A percentile compares a stretch with the other conserved stretches of the same genome.
Conservation (phyloP, 2,329 filamentous ascomycete genomes). For the Epichloe sibirici region DNA sequence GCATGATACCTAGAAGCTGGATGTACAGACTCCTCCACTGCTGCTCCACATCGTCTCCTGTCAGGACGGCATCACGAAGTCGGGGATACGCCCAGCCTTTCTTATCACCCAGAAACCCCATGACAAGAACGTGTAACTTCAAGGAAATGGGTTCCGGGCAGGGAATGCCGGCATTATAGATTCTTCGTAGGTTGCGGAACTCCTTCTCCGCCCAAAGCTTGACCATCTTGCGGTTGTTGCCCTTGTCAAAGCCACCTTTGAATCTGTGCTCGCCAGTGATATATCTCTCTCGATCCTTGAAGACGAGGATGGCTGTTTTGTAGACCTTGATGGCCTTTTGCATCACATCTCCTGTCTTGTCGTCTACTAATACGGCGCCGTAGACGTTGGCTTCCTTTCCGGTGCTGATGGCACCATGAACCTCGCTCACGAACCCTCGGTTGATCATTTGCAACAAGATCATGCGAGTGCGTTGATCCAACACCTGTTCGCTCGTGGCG, state of each 20-base stretch:
- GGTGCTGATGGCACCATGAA: conserved; percentile 90
- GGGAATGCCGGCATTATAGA: conserved; percentile 73
- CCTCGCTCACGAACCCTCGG: conserved; percentile 73
- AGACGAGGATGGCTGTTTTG: conserved; percentile 94
- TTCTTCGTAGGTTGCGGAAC: conserved; percentile 80
- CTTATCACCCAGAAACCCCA: conserved; percentile 81
- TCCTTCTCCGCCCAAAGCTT: conserved; percentile 99
- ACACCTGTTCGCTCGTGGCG: conserved; percentile 85
- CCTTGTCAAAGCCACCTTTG: conserved; percentile 81
- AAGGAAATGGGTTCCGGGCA: conserved; percentile 83
- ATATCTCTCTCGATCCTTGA: conserved; percentile 95
- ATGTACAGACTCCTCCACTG: conserved; percentile 72
- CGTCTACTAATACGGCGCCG: conserved; percentile 60
- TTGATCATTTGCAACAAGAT: conserved; percentile 95
- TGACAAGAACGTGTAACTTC: conserved; percentile 87
- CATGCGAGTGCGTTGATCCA: conserved; percentile 90
- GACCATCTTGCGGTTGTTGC: conserved; percentile 92
- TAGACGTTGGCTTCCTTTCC: conserved; percentile 99
- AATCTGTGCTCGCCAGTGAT: conserved; percentile 92
- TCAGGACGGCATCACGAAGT: conserved; percentile 72
- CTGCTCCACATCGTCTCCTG: conserved; percentile 52
- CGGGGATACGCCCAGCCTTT: conserved; percentile 82
- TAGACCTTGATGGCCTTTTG: conserved; percentile 96
- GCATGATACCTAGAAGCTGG: conserved; percentile 79
- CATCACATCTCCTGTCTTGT: conserved; percentile 38